Percentiles rank a stretch among this genome's conserved stretches.
These are phyloP conservation scores for Rhododendron kiyosumense DNA, from an alignment of 148 eudicot species.

Conservation along the genomic window DNA sequence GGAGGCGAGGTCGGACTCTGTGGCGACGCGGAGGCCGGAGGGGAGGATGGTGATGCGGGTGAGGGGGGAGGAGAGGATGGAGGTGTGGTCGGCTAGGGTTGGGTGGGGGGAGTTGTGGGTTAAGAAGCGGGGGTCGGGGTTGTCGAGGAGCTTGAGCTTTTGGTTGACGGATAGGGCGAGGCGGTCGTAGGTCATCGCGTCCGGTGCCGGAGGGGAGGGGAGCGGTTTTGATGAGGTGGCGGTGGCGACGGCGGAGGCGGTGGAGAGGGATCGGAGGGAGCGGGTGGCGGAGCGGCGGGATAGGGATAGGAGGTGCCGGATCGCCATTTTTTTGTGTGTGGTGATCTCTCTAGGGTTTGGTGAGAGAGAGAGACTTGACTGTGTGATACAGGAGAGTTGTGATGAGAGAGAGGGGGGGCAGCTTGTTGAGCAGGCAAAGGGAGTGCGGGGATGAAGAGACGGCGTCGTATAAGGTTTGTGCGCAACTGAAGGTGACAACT, in stretches of 20 bases:
- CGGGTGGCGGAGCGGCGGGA: constrained; percentile 30
- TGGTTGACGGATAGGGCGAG: constrained; percentile 56
- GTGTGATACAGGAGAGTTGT: not conserved
- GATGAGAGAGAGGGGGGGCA: not conserved
- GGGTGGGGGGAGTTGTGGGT: constrained; percentile 67
- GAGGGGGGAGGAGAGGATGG: constrained; percentile 46
- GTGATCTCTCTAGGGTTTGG: constrained; percentile 3
- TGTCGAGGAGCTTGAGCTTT: constrained; percentile 41
- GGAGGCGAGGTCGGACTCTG: constrained; percentile 48
- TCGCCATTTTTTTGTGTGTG: constrained; percentile 33
- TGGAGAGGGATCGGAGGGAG: constrained; percentile 15
- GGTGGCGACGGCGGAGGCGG: constrained; percentile 30
- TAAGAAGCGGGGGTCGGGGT: constrained; percentile 59
- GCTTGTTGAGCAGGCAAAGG: not conserved
- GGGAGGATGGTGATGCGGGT: constrained; percentile 67
- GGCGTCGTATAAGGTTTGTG: not conserved
- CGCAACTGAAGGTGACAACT: not conserved
- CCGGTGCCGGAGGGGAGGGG: constrained; percentile 46
- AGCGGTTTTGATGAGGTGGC: constrained; percentile 18
- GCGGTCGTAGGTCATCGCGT: constrained; percentile 68
- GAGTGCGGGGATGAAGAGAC: not conserved
- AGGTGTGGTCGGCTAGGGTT: constrained; percentile 41
- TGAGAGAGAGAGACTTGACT: not conserved
- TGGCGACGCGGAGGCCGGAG: constrained; percentile 68
- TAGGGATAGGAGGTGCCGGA: constrained; percentile 49